Evolutionary conservation across 176 grass and related monocot genomes (phyloP), one percentile per base, ranked within the genome.

Genomic region (Lolium multiflorum): DNA sequence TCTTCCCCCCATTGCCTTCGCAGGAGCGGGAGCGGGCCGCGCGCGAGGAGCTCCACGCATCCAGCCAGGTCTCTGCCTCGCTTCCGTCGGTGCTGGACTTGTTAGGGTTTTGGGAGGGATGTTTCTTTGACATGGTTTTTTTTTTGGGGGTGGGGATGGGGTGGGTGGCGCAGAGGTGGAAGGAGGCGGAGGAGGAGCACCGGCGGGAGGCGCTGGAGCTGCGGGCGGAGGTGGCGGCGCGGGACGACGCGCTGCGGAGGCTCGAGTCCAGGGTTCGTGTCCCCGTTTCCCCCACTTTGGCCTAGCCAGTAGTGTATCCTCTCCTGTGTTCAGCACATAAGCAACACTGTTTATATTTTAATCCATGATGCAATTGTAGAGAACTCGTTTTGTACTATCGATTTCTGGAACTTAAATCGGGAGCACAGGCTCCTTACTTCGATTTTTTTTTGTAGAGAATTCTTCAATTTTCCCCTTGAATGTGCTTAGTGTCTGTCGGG

Each of bases 11-110:
- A 35, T 13, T 63, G 71, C 24, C 5, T 63, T 87, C 15, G 73
- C 83, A 98, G 95, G 95, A 93, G 87, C 71, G 87, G 86, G 93
- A 98, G 86, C 85, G 91, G 75, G 74, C 79, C 71, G 79, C 83
- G 61, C 88, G 87, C 47, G 88, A 97, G 68, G 93, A 76, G 71
- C 86, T 88, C 37, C 86, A 77, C 59, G 70, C 79, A 1, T 65
- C 60, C 49, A 31, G 16, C 37, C 67, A 83, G 68, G 81, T 83
- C 28, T n/a, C 7, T 10, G 14, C 67, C 69, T 22, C 5, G 51
- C 9, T 73, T 72, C 51, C 15, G 41, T 60, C 15, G 37, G 22
- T 46, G 35, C 22, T 46, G 51, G 51, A 10, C n/a, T 21, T 68
- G 18, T 46, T 83, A 35, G 22, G 48, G 24, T 37, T 68, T 77